A percentile compares a stretch with the other conserved stretches of the same genome.
Evolutionary conservation across 2,329 filamentous ascomycete species (phyloP).

Genomic region (Colletotrichum higginsianum): DNA sequence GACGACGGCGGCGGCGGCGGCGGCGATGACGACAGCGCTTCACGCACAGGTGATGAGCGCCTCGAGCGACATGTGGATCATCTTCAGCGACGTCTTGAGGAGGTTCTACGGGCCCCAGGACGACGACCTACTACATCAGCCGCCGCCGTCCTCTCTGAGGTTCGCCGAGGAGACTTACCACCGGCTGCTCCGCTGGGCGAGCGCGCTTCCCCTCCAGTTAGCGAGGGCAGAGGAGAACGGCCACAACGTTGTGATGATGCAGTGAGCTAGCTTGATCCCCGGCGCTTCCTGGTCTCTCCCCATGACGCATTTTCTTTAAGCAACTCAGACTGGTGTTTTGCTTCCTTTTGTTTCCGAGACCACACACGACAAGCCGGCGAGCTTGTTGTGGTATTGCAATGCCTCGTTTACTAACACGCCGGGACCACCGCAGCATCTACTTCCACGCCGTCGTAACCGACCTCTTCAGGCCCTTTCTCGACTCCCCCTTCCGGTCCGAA

Average conservation of each 20-base stretch:
- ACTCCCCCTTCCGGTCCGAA: not conserved
- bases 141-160: not conserved
- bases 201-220: slow-evolving; percentile 1
- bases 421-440: slow-evolving; percentile 10
- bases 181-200: slow-evolving; percentile 19
- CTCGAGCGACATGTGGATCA: slow-evolving; percentile 20
- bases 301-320: not conserved
- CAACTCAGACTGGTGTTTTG: too few species aligned
- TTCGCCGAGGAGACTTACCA: slow-evolving; percentile 19
- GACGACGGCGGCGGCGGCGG: too few species aligned
- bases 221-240: not conserved
- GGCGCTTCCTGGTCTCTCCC: not conserved
- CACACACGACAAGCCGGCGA: too few species aligned
- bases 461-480: slow-evolving; percentile 24
- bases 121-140: rapidly evolving
- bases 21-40: not conserved
- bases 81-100: not conserved
- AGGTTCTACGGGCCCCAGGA: not conserved
- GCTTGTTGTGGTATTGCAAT: too few species aligned
- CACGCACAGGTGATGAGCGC: slow-evolving; percentile 12
- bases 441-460: slow-evolving; percentile 29
- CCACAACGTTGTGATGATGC: slow-evolving; percentile 26
- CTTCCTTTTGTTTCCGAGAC: too few species aligned
- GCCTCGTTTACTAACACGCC: not conserved
- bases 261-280: slow-evolving; percentile 5